A percentile compares a stretch with the other conserved stretches of the same genome.
These are phyloP conservation scores for Candida maesae DNA, from an alignment of 805 yeast species.

Conservation along the genomic window DNA sequence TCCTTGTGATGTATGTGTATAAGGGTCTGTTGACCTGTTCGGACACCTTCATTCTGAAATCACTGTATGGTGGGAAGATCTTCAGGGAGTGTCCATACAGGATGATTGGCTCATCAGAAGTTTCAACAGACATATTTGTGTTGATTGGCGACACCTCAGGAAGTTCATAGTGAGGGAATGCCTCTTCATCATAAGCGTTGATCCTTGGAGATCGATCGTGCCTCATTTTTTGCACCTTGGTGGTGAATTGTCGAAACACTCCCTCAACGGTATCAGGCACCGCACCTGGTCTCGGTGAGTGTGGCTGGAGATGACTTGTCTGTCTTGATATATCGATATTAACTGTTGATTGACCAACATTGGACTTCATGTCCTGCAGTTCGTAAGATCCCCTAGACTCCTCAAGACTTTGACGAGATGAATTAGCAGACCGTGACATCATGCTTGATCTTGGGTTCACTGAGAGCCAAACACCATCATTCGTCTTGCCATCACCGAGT, in stretches of 20 bases:
- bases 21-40: constrained; percentile 24
- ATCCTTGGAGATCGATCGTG: constrained; percentile 8
- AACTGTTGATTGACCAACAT: not conserved
- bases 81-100: constrained; percentile 44
- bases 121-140: not conserved
- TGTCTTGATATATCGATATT: constrained; percentile 5
- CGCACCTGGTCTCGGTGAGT: constrained; percentile 9
- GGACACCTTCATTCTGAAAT: constrained; percentile 34
- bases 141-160: not conserved
- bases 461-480: constrained; percentile 21
- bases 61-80: constrained; percentile 36
- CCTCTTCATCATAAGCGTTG: not conserved
- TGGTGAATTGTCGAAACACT: constrained; percentile 13
- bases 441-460: constrained; percentile 1
- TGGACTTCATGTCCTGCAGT: constrained; percentile 3
- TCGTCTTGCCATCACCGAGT: constrained; percentile 9
- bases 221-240: constrained; percentile 9
- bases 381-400: constrained; percentile 6
- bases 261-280: constrained; percentile 17
- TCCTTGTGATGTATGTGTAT: constrained; percentile 37
- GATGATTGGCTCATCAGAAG: constrained; percentile 6
- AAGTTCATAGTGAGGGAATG: not conserved
- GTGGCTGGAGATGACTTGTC: not conserved
- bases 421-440: constrained; percentile 2
- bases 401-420: constrained; percentile 7